These are phyloP conservation scores for Grosmannia clavigera DNA, from an alignment of 2,329 filamentous ascomycete genomes.

Conservation along the genomic window DNA sequence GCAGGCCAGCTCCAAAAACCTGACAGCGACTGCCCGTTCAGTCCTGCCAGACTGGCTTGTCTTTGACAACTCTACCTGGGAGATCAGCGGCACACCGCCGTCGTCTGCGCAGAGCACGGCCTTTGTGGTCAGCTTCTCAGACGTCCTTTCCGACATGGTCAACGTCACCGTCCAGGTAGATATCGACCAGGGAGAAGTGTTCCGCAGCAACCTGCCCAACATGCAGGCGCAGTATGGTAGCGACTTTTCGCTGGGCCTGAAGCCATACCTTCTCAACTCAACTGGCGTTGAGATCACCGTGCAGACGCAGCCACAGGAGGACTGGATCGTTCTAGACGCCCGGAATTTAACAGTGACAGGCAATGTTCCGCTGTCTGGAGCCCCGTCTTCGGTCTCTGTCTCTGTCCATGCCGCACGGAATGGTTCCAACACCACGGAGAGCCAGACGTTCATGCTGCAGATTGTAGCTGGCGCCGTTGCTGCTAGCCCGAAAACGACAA, in stretches of 20 bases:
- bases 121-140: constrained; percentile 46
- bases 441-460: constrained; percentile 23
- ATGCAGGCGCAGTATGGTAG: constrained; percentile 29
- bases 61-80: constrained; percentile 49
- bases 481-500: constrained; percentile 16
- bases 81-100: constrained; percentile 52
- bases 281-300: constrained; percentile 25
- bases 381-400: constrained; percentile 15
- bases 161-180: constrained; percentile 36
- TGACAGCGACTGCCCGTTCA: constrained; percentile 33
- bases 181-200: constrained; percentile 21
- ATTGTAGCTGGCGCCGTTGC: constrained; percentile 18
- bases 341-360: constrained; percentile 25
- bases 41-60: constrained; percentile 55
- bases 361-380: constrained; percentile 23
- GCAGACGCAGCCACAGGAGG: constrained; percentile 20
- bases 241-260: constrained; percentile 29
- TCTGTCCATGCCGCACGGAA: constrained; percentile 21
- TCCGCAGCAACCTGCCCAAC: constrained; percentile 26
- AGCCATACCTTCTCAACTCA: constrained; percentile 28
- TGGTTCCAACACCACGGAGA: constrained; percentile 22
- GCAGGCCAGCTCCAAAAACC: constrained; percentile 24
- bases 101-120: constrained; percentile 45
- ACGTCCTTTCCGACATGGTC: constrained; percentile 47
- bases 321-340: constrained; percentile 31